Percentiles rank a stretch among this genome's conserved stretches.
Conservation (phyloP, 2,329 filamentous ascomycete species). For the Claviceps sp. region DNA sequence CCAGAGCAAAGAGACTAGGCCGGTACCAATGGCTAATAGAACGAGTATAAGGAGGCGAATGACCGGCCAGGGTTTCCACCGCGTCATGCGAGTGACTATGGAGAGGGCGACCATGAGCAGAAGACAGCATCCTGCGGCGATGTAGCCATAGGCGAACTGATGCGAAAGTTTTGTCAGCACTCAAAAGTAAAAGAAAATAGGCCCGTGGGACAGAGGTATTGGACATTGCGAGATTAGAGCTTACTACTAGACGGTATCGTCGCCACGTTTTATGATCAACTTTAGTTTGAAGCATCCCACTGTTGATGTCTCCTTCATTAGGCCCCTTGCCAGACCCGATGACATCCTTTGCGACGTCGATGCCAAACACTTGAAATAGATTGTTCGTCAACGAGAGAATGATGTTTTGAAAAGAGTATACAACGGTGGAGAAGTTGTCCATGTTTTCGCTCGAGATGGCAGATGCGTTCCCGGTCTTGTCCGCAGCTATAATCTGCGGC, state of each 20-base stretch:
- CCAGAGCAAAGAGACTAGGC: conserved; percentile 15
- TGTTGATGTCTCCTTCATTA: neutral
- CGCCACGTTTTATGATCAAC: conserved; percentile 8
- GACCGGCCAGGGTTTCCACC: conserved; percentile 20
- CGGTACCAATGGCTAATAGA: conserved; percentile 17
- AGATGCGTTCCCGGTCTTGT: neutral
- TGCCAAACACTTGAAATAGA: conserved; percentile 17
- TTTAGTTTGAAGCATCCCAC: conserved; percentile 6
- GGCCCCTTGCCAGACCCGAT: neutral
- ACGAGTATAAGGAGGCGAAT: conserved; percentile 17
- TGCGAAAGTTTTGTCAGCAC: neutral
- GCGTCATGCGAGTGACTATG: conserved; percentile 16
- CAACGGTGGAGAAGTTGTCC: conserved; percentile 1
- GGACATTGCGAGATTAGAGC: conserved; percentile 1
- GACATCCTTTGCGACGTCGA: conserved; percentile 14
- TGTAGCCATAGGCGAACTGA: conserved; percentile 23
- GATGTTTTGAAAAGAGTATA: conserved; percentile 5
- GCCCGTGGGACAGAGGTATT: too few species aligned
- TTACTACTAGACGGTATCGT: conserved; percentile 19
- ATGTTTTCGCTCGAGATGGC: neutral
- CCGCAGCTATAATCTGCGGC: neutral
- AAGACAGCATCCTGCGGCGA: conserved; percentile 19
- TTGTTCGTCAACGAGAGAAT: conserved; percentile 15
- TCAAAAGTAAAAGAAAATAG: neutral
- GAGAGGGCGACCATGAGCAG: conserved; percentile 19